These are phyloP conservation scores for Dipteronia dyeriana DNA, from an alignment of 345 rosid genomes.

Conservation along the genomic window DNA sequence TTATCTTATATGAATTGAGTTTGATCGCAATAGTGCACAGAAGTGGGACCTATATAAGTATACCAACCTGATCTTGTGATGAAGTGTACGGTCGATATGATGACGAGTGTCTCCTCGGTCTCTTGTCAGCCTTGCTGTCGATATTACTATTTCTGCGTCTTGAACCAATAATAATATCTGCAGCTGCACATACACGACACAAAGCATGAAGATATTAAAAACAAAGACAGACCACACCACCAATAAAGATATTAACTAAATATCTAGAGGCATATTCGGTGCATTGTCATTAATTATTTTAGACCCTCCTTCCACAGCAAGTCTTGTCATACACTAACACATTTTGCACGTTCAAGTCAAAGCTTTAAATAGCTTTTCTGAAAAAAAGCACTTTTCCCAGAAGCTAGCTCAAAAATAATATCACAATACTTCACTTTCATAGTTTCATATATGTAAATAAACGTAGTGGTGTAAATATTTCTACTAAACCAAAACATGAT, in stretches of 20 bases:
- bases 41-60: too few relatives aligned
- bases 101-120: conserved; percentile 26
- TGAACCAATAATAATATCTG: conserved; percentile 3
- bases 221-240: too few relatives aligned
- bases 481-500: too few relatives aligned
- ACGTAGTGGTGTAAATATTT: too few relatives aligned
- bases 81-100: conserved; percentile 24
- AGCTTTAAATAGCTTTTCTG: not conserved
- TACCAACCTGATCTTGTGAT: conserved; percentile 51
- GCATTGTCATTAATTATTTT: not conserved
- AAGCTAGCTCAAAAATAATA: too few relatives aligned
- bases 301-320: not conserved
- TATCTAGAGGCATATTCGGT: conserved; percentile 10
- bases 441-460: too few relatives aligned
- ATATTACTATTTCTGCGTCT: not conserved
- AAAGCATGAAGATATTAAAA: not conserved
- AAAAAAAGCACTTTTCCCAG: too few relatives aligned
- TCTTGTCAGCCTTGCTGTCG: conserved; percentile 24
- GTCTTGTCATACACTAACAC: not conserved
- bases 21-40: too few relatives aligned
- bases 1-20: too few relatives aligned
- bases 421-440: too few relatives aligned
- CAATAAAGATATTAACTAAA: not conserved
- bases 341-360: not conserved
- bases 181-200: not conserved